phyloP scores from a whole-genome alignment of 768 basidiomycete genomes.

The Boletus huronensis region DNA sequence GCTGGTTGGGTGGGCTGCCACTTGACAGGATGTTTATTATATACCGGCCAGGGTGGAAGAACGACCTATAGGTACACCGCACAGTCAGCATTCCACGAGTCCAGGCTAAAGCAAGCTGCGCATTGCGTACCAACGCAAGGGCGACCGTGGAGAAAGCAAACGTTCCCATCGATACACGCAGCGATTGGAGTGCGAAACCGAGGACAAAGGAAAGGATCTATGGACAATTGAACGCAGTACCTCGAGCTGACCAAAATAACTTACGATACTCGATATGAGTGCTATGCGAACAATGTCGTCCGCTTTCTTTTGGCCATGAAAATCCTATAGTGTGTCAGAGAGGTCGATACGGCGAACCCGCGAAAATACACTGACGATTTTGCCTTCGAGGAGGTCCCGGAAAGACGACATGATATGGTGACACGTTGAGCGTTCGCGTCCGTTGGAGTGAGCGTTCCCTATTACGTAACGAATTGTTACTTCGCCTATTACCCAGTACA shows the following conservation, averaged over 20 bases:
- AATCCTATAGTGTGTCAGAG: slow-evolving; percentile 24
- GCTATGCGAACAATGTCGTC: slow-evolving; percentile 24
- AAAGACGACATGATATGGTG: slow-evolving; percentile 22
- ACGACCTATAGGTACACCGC: slow-evolving; percentile 39
- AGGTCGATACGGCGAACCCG: not conserved
- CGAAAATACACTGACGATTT: slow-evolving; percentile 22
- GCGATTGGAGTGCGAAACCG: slow-evolving; percentile 29
- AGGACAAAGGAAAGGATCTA: slow-evolving; percentile 31
- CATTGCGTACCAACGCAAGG: slow-evolving; percentile 20
- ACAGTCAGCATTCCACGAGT: not conserved
- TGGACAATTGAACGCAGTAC: not conserved
- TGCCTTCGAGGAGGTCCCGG: slow-evolving; percentile 29
- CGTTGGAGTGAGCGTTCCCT: not conserved
- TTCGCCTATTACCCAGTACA: not conserved
- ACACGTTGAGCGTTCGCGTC: slow-evolving; percentile 5
- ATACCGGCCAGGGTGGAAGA: slow-evolving; percentile 66
- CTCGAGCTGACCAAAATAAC: slow-evolving; percentile 1
- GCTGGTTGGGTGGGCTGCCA: slow-evolving; percentile 22
- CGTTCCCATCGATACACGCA: slow-evolving; percentile 24
- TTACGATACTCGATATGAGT: slow-evolving; percentile 24
- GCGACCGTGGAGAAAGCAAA: slow-evolving; percentile 19
- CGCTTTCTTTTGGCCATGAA: slow-evolving; percentile 29
- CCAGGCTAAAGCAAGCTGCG: no score
- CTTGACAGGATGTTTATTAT: slow-evolving; percentile 21
- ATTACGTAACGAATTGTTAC: slow-evolving; percentile 18